phyloP scores from a whole-genome alignment of 106 monocot genomes.

The Phalaenopsis equestris region DNA sequence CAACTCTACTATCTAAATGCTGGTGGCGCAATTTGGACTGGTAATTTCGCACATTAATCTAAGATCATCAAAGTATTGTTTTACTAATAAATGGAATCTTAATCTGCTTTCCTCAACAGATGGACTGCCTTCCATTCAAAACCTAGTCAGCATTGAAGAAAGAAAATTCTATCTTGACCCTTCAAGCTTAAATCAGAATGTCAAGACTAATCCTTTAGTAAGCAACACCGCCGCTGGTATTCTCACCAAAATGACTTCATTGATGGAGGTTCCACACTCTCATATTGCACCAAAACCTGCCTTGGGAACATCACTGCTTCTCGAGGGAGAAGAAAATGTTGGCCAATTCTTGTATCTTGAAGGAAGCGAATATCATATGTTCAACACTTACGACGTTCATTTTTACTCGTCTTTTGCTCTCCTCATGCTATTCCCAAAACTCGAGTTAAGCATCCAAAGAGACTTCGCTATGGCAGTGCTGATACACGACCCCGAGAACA shows the following conservation, averaged over 20 bases:
- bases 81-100: background rate
- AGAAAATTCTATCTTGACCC: constrained; percentile 58
- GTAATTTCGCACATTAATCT: constrained; percentile 12
- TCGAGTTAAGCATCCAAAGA: constrained; percentile 60
- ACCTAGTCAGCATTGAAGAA: constrained; percentile 40
- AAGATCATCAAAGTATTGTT: background rate
- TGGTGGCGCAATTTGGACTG: constrained; percentile 97
- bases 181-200: constrained; percentile 8
- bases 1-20: constrained; percentile 97
- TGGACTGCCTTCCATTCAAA: constrained; percentile 64
- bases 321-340: constrained; percentile 70
- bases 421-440: constrained; percentile 61
- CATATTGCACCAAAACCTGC: constrained; percentile 41
- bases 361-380: constrained; percentile 93
- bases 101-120: constrained; percentile 32
- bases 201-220: background rate
- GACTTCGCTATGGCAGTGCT: constrained; percentile 65
- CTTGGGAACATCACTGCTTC: constrained; percentile 60
- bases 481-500: constrained; percentile 53
- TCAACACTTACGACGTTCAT: constrained; percentile 97
- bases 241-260: constrained; percentile 58
- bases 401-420: constrained; percentile 88
- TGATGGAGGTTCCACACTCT: constrained; percentile 35
- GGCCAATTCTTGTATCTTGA: constrained; percentile 93
- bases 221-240: constrained; percentile 36